Conservation (phyloP, 768 basidiomycete species). For the Pleurotus sapidus region DNA sequence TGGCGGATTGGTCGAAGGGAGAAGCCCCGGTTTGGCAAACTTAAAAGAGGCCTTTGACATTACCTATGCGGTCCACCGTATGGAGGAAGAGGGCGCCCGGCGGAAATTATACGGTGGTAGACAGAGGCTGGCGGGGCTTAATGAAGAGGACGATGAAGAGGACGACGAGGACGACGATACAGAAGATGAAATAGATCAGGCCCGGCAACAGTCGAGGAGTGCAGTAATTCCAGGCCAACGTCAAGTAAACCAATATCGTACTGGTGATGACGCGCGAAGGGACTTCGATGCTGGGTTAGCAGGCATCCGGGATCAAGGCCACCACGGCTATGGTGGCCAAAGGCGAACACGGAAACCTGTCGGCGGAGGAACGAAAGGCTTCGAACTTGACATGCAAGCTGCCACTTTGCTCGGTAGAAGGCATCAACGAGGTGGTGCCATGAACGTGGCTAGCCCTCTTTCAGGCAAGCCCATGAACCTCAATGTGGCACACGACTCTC, state of each 20-base stretch:
- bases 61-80: constrained; percentile 97
- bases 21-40: constrained; percentile 89
- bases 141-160: constrained; percentile 88
- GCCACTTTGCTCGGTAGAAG: constrained; percentile 84
- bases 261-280: not conserved
- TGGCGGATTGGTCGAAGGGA: constrained; percentile 71
- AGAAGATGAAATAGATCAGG: constrained; percentile 44
- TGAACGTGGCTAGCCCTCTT: constrained; percentile 31
- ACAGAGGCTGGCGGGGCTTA: constrained; percentile 81
- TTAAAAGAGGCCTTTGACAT: constrained; percentile 99
- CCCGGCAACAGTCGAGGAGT: constrained; percentile 4
- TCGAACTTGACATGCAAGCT: constrained; percentile 84
- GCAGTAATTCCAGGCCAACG: not conserved
- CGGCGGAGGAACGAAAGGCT: constrained; percentile 30
- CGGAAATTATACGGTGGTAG: constrained; percentile 80
- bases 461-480: constrained; percentile 27
- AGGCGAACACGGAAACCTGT: constrained; percentile 3
- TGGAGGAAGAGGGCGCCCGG: constrained; percentile 97
- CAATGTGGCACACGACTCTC: constrained; percentile 17
- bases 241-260: not conserved
- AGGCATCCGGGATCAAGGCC: constrained; percentile 3
- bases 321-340: not conserved
- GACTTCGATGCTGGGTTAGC: constrained; percentile 6
- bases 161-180: constrained; percentile 46
- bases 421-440: constrained; percentile 36